A percentile compares a stretch with the other conserved stretches of the same genome.
These are phyloP conservation scores for Amylocystis lapponica DNA, from an alignment of 768 basidiomycete genomes.

Conservation along the genomic window DNA sequence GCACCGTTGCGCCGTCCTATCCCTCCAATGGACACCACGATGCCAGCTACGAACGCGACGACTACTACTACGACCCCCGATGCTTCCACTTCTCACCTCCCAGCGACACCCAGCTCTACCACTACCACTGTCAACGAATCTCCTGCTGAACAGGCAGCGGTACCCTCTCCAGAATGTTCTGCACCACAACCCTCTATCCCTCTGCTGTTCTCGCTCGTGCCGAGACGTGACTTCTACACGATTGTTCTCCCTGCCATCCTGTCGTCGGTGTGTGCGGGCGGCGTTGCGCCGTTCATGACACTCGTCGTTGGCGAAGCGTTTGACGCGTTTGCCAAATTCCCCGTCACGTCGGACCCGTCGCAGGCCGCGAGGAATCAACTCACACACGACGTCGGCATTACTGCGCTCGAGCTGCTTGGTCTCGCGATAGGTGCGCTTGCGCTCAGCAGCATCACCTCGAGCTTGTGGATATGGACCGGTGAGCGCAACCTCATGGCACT, in stretches of 20 bases:
- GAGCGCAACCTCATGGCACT: constrained; percentile 72
- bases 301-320: constrained; percentile 74
- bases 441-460: constrained; percentile 69
- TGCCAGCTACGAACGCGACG: constrained; percentile 15
- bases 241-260: constrained; percentile 60
- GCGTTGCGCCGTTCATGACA: constrained; percentile 84
- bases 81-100: constrained; percentile 14
- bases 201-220: constrained; percentile 63
- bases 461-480: constrained; percentile 83
- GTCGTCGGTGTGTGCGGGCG: constrained; percentile 58
- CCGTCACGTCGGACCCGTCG: constrained; percentile 34
- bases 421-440: constrained; percentile 62
- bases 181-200: constrained; percentile 46
- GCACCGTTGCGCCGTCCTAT: constrained; percentile 19
- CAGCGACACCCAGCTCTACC: constrained; percentile 11
- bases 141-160: constrained; percentile 19
- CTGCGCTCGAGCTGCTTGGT: constrained; percentile 60
- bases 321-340: constrained; percentile 60
- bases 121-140: constrained; percentile 15
- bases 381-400: constrained; percentile 50
- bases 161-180: constrained; percentile 16
- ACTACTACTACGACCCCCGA: too few relatives aligned
- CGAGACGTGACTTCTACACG: constrained; percentile 46
- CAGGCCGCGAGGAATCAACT: constrained; percentile 44
- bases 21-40: constrained; percentile 12